phyloP scores from a whole-genome alignment of 441 rosid genomes.

The Capsella rubella region DNA sequence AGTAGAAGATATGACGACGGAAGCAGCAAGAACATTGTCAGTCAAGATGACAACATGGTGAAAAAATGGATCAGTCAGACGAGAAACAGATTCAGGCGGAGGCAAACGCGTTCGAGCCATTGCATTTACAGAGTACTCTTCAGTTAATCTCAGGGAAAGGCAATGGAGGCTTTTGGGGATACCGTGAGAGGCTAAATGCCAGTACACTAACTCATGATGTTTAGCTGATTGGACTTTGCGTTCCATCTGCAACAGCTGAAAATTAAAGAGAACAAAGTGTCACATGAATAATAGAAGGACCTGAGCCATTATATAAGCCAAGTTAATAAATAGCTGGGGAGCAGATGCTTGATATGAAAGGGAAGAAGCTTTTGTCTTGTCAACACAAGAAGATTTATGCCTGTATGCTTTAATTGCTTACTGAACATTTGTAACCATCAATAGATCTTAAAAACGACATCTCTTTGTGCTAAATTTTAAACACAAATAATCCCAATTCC shows the following conservation, averaged over 20 bases:
- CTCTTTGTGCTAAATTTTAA: slow-evolving; percentile 18
- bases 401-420: not conserved
- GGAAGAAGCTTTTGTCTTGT: not conserved
- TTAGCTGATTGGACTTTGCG: slow-evolving; percentile 71
- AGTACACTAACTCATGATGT: slow-evolving; percentile 75
- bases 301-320: not conserved
- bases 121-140: slow-evolving; percentile 89
- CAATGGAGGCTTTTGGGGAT: slow-evolving; percentile 88
- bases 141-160: slow-evolving; percentile 84
- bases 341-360: not conserved
- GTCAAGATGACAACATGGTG: slow-evolving; percentile 83
- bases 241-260: slow-evolving; percentile 81
- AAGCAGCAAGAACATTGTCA: slow-evolving; percentile 89
- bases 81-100: slow-evolving; percentile 74
- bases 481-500: slow-evolving; percentile 1
- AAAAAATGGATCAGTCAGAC: slow-evolving; percentile 70
- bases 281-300: not conserved
- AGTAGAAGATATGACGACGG: slow-evolving; percentile 82
- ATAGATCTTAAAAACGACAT: slow-evolving; percentile 9
- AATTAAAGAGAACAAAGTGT: slow-evolving; percentile 21
- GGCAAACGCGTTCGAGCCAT: slow-evolving; percentile 84
- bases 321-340: no score
- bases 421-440: not conserved
- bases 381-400: not conserved
- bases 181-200: slow-evolving; percentile 95